phyloP scores from a whole-genome alignment of 2,329 filamentous ascomycete genomes.

The Aspergillus felis region DNA sequence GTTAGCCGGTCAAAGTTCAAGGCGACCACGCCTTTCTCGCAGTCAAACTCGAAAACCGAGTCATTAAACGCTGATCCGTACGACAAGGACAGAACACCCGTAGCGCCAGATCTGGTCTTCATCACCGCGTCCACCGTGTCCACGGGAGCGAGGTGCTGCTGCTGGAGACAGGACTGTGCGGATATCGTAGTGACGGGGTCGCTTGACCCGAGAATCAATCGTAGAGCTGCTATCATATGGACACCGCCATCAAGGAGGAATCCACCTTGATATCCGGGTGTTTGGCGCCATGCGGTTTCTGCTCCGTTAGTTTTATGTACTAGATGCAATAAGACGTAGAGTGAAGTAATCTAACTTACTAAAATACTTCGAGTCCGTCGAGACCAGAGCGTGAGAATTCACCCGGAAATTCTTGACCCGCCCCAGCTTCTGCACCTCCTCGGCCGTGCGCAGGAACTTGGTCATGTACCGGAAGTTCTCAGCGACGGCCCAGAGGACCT shows the following conservation, averaged over 20 bases:
- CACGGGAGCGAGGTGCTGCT: constrained; percentile 51
- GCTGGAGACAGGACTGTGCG: constrained; percentile 49
- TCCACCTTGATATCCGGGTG: constrained; percentile 54
- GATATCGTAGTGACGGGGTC: constrained; percentile 43
- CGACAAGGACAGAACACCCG: constrained; percentile 49
- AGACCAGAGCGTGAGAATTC: constrained; percentile 43
- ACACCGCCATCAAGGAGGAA: constrained; percentile 58
- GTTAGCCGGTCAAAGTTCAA: constrained; percentile 37
- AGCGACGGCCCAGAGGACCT: constrained; percentile 47
- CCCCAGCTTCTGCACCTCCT: constrained; percentile 47
- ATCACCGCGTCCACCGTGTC: constrained; percentile 55
- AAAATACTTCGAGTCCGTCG: constrained; percentile 52
- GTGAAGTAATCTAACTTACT: constrained; percentile 25
- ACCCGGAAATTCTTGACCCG: constrained; percentile 49
- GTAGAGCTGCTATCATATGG: constrained; percentile 51
- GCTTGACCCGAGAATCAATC: constrained; percentile 45
- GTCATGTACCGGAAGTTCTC: constrained; percentile 56
- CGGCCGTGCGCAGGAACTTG: constrained; percentile 44
- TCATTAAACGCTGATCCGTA: constrained; percentile 52
- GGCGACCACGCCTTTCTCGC: constrained; percentile 49
- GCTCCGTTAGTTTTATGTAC: not conserved
- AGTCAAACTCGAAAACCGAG: constrained; percentile 48
- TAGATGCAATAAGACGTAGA: not conserved
- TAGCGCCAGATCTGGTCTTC: constrained; percentile 45
- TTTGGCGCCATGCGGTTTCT: constrained; percentile 55